Percentiles rank a stretch among this genome's conserved stretches.
Evolutionary conservation across 2,329 filamentous ascomycete genomes (phyloP).

Genomic region (Ascochyta rabiei): DNA sequence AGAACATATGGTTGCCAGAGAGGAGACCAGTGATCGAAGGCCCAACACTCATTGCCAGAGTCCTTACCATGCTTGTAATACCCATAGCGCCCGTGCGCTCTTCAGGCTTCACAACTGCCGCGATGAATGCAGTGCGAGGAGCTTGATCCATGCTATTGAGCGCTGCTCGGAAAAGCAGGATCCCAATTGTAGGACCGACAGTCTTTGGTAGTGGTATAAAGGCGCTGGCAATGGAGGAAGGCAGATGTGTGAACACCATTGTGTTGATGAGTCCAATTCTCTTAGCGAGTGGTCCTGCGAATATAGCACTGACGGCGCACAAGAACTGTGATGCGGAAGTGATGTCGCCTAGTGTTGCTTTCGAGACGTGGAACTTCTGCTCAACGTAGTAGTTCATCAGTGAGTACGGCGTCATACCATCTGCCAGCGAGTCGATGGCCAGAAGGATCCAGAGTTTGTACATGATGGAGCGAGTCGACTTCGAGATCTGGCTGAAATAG

Average conservation of each 20-base stretch:
- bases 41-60: constrained; percentile 60
- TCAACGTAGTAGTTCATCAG: constrained; percentile 48
- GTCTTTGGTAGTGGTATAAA: constrained; percentile 61
- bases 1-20: constrained; percentile 43
- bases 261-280: constrained; percentile 68
- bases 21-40: constrained; percentile 46
- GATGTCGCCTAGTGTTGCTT: constrained; percentile 67
- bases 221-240: constrained; percentile 63
- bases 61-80: constrained; percentile 67
- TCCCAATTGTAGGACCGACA: constrained; percentile 58
- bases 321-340: constrained; percentile 56
- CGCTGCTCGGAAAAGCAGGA: constrained; percentile 65
- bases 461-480: constrained; percentile 63
- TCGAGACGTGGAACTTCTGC: constrained; percentile 42
- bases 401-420: constrained; percentile 60
- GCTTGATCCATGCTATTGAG: constrained; percentile 75
- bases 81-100: constrained; percentile 75
- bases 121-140: constrained; percentile 69
- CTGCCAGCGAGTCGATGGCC: constrained; percentile 67
- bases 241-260: constrained; percentile 57
- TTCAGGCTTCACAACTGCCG: constrained; percentile 67
- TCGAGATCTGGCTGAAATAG: constrained; percentile 61
- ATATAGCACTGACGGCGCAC: constrained; percentile 59
- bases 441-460: constrained; percentile 70
- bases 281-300: constrained; percentile 63